A percentile compares a stretch with the other conserved stretches of the same genome.
Conservation (phyloP, 768 basidiomycete genomes). For the Lyophyllum semitale region DNA sequence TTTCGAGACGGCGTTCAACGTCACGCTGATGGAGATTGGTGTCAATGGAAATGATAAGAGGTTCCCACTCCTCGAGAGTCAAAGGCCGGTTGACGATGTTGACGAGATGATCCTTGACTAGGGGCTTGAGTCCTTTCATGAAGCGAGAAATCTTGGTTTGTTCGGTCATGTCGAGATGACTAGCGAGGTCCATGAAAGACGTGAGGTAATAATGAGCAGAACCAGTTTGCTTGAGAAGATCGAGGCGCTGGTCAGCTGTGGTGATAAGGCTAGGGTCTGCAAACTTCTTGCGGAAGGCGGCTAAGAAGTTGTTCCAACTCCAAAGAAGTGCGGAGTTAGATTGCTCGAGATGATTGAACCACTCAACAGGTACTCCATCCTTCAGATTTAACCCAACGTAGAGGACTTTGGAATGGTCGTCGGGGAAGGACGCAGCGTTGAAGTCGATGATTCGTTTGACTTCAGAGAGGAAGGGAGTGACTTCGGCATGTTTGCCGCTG, state of each 20-base stretch:
- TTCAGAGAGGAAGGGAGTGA: too few species aligned
- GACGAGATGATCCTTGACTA: too few species aligned
- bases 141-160: too few species aligned
- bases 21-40: constrained; percentile 16
- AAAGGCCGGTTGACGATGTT: constrained; percentile 17
- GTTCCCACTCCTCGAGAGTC: constrained; percentile 21
- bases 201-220: background rate
- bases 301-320: too few species aligned
- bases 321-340: too few species aligned
- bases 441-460: too few species aligned
- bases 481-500: too few species aligned
- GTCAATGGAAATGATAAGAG: too few species aligned
- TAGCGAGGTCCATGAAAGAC: background rate
- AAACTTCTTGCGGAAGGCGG: too few species aligned
- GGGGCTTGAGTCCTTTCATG: background rate
- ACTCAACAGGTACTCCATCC: background rate
- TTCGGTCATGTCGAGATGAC: too few species aligned
- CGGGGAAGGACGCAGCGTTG: constrained; percentile 16
- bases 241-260: background rate
- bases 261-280: too few species aligned
- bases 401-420: constrained; percentile 24
- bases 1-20: background rate
- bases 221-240: background rate
- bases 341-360: constrained; percentile 15
- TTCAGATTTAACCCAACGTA: background rate